Conservation (phyloP, 2,329 filamentous ascomycete species). For the Myriosclerotinia curreyana region DNA sequence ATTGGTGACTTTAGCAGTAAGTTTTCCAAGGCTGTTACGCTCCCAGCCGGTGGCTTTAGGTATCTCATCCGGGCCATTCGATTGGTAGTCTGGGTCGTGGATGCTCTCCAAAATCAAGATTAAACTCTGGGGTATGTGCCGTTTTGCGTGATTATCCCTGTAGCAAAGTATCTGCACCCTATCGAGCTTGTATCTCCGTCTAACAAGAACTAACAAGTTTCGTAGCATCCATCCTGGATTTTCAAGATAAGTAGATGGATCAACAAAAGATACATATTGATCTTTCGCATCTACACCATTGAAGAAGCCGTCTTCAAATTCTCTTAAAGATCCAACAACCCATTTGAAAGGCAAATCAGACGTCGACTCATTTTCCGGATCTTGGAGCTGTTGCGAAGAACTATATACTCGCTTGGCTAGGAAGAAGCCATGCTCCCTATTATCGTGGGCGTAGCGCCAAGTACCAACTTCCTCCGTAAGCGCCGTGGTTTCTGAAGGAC, state of each 20-base stretch:
- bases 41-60: conserved; percentile 97
- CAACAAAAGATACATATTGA: conserved; percentile 80
- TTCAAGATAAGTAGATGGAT: conserved; percentile 84
- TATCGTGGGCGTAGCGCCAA: conserved; percentile 80
- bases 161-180: conserved; percentile 87
- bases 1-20: conserved; percentile 74
- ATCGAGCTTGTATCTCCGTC: conserved; percentile 73
- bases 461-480: conserved; percentile 82
- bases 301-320: conserved; percentile 88
- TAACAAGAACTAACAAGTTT: conserved; percentile 81
- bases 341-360: conserved; percentile 58
- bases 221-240: conserved; percentile 91
- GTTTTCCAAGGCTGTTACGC: conserved; percentile 72
- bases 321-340: conserved; percentile 71
- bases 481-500: conserved; percentile 66
- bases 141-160: conserved; percentile 72
- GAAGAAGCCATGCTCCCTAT: conserved; percentile 90
- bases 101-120: conserved; percentile 54
- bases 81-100: conserved; percentile 19
- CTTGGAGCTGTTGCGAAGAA: conserved; percentile 40
- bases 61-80: conserved; percentile 46
- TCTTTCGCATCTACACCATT: conserved; percentile 67
- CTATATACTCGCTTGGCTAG: conserved; percentile 71
- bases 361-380: conserved; percentile 49
- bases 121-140: conserved; percentile 78